A percentile compares a stretch with the other conserved stretches of the same genome.
These are phyloP conservation scores for Chamaecrista fasciculata DNA, from an alignment of 306 rosid species.

Conservation along the genomic window DNA sequence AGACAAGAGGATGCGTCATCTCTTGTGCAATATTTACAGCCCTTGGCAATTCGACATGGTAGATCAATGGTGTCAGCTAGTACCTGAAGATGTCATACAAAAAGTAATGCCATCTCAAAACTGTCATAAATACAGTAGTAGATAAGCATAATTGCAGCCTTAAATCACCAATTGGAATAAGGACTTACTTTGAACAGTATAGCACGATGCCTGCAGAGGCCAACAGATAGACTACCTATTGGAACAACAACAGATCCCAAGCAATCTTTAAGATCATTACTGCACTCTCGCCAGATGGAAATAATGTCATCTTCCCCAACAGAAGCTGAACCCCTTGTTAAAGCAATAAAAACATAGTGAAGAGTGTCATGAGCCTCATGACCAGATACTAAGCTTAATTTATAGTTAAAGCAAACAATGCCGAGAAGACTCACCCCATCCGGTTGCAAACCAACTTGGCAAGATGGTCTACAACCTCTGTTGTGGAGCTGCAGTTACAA, in stretches of 20 bases:
- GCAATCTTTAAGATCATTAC: constrained; percentile 75
- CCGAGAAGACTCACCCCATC: constrained; percentile 80
- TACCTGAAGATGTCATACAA: constrained; percentile 57
- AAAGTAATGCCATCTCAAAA: constrained; percentile 27
- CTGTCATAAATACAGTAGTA: constrained; percentile 16
- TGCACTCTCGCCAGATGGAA: constrained; percentile 80
- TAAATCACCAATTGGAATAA: constrained; percentile 12
- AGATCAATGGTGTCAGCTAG: constrained; percentile 82
- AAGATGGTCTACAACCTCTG: constrained; percentile 89
- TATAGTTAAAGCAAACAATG: constrained; percentile 29
- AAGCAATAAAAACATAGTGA: constrained; percentile 52
- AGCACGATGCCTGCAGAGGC: constrained; percentile 98
- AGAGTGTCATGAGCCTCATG: constrained; percentile 33
- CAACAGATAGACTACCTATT: constrained; percentile 83
- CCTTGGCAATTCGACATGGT: constrained; percentile 98
- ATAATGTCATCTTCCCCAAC: constrained; percentile 64
- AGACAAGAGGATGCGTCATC: constrained; percentile 94
- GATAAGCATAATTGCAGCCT: constrained; percentile 24
- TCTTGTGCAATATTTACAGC: constrained; percentile 87
- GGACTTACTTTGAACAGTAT: constrained; percentile 81
- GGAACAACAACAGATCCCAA: constrained; percentile 95
- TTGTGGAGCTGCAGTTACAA: constrained; percentile 60
- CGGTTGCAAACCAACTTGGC: constrained; percentile 83
- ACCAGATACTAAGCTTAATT: constrained; percentile 25
- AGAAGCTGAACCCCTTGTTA: constrained; percentile 86